These are phyloP conservation scores for Sporobolomyces pararoseus DNA, from an alignment of 768 basidiomycete genomes.

Conservation along the genomic window DNA sequence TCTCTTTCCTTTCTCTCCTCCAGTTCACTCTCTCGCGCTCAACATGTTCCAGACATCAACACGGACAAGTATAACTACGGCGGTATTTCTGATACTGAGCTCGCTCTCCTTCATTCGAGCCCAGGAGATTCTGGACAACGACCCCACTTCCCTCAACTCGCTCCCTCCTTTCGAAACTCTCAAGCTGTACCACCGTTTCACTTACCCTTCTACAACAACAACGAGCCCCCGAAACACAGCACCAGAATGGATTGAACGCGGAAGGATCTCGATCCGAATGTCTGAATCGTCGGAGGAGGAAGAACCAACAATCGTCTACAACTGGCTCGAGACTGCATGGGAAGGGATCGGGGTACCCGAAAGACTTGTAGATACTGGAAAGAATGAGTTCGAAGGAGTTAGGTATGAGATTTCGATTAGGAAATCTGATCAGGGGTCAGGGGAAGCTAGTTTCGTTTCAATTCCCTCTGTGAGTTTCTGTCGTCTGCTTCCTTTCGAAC, in stretches of 20 bases:
- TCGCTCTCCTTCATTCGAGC: no score
- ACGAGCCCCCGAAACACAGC: neutral
- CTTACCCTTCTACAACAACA: neutral
- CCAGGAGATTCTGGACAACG: no score
- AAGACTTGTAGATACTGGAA: neutral
- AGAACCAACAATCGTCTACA: no score
- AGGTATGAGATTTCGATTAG: conserved; percentile 6
- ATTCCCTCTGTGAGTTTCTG: conserved; percentile 15
- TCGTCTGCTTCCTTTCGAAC: no score
- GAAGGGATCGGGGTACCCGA: neutral
- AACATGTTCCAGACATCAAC: no score
- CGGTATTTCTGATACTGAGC: no score
- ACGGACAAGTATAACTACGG: no score
- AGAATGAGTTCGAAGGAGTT: neutral
- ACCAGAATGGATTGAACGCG: neutral
- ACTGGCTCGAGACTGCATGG: neutral
- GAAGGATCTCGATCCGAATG: neutral
- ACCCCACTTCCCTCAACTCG: neutral
- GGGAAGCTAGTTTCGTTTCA: neutral
- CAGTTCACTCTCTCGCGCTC: no score
- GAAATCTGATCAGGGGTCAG: neutral
- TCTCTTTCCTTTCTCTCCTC: no score
- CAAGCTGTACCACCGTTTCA: conserved; percentile 5
- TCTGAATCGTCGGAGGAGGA: no score
- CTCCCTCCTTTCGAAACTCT: neutral